Conservation (phyloP, 2,329 filamentous ascomycete genomes). For the Botrytis porri region DNA sequence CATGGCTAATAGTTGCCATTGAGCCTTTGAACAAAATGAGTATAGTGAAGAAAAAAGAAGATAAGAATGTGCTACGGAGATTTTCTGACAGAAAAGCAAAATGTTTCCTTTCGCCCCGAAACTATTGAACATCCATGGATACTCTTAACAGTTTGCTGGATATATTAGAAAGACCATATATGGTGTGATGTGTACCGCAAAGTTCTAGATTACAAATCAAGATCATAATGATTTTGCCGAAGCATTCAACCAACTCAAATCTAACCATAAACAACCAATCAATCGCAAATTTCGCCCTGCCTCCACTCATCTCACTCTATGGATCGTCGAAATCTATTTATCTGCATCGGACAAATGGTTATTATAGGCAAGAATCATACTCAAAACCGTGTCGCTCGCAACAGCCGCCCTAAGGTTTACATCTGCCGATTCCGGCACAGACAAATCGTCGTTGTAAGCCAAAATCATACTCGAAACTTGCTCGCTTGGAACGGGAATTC, state of each 20-base stretch:
- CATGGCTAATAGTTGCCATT: neutral
- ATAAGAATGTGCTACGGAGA: neutral
- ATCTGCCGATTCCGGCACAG: neutral
- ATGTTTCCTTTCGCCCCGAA: neutral
- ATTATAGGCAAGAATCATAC: neutral
- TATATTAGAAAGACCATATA: neutral
- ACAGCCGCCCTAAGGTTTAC: neutral
- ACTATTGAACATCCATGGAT: neutral
- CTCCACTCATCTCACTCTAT: neutral
- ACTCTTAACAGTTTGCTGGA: neutral
- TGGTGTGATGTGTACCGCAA: neutral
- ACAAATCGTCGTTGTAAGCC: neutral
- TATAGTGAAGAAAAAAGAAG: neutral
- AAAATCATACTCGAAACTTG: neutral
- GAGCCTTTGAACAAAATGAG: neutral
- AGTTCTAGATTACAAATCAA: neutral
- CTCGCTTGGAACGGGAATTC: neutral
- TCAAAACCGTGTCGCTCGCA: neutral
- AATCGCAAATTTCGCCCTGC: neutral
- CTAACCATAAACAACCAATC: neutral
- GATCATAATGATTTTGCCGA: neutral
- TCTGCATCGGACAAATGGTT: neutral
- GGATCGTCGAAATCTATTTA: neutral
- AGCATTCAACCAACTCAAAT: neutral
- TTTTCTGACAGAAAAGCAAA: neutral